Evolutionary conservation across 768 basidiomycete genomes (phyloP).

Genomic region (Suillus alpinus): DNA sequence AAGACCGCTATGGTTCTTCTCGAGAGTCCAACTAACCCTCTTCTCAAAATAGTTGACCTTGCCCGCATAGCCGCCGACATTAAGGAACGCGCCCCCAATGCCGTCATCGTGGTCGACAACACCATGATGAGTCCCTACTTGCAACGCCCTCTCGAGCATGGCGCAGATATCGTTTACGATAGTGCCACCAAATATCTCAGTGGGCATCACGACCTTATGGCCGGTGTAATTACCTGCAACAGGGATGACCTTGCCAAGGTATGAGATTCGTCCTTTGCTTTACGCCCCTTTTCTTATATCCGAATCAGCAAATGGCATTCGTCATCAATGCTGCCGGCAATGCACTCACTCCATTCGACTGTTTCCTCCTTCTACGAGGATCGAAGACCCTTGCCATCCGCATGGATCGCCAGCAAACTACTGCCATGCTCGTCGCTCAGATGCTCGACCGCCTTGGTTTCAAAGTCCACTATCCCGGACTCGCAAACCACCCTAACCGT

Average conservation of each 20-base stretch:
- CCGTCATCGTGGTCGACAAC: conserved; percentile 89
- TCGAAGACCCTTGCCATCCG: conserved; percentile 95
- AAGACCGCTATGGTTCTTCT: conserved; percentile 92
- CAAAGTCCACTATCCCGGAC: conserved; percentile 88
- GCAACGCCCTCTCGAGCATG: conserved; percentile 91
- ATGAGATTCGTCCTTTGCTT: conserved; percentile 10
- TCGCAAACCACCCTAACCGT: conserved; percentile 75
- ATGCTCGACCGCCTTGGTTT: conserved; percentile 88
- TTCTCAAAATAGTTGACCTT: conserved; percentile 92
- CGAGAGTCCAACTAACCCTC: conserved; percentile 95
- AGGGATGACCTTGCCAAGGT: conserved; percentile 88
- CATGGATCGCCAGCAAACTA: conserved; percentile 90
- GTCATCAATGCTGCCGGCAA: conserved; percentile 93
- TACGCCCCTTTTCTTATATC: neutral
- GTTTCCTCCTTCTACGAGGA: conserved; percentile 92
- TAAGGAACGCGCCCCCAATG: conserved; percentile 77
- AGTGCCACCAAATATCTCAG: conserved; percentile 97
- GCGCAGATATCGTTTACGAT: conserved; percentile 96
- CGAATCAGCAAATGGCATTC: conserved; percentile 75
- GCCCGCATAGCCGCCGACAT: conserved; percentile 79
- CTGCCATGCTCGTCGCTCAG: conserved; percentile 77
- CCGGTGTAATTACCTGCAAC: conserved; percentile 91
- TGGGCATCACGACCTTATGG: conserved; percentile 99
- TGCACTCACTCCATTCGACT: conserved; percentile 92
- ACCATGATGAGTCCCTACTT: conserved; percentile 99